Conservation (phyloP, 225 moss, liverwort and hornwort species). For the Straminergon stramineum region DNA sequence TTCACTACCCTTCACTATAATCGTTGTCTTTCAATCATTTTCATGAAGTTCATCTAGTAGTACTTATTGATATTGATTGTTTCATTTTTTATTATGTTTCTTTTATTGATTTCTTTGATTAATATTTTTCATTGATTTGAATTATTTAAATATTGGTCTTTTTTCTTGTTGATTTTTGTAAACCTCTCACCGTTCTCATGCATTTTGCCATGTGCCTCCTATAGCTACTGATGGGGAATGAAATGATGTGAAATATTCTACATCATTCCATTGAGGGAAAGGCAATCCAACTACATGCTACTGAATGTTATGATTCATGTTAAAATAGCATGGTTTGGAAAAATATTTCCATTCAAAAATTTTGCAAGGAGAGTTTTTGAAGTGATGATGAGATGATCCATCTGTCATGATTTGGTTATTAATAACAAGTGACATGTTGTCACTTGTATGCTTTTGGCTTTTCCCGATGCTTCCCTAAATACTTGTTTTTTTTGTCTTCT, state of each 20-base stretch:
- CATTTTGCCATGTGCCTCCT: accelerated
- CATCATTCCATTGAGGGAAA: background rate
- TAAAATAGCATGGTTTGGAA: background rate
- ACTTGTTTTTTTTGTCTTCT: background rate
- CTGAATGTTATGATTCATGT: background rate
- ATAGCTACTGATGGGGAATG: background rate
- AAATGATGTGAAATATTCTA: background rate
- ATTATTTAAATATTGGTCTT: too few relatives aligned
- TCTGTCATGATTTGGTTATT: background rate
- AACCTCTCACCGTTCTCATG: background rate
- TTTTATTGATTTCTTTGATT: too few relatives aligned
- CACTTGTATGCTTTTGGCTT: background rate
- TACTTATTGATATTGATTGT: too few relatives aligned
- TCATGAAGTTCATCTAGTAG: background rate
- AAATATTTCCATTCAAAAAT: background rate
- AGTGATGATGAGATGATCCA: too few relatives aligned
- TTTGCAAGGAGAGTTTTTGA: background rate
- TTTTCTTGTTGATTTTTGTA: background rate
- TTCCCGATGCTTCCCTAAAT: background rate
- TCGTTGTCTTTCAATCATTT: background rate
- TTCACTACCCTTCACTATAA: background rate
- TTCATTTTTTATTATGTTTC: background rate
- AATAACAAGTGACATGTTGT: background rate
- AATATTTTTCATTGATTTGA: too few relatives aligned
- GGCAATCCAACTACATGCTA: accelerated